Percentiles rank a stretch among this genome's conserved stretches.
Evolutionary conservation across 495 filamentous ascomycete species (phyloP).

Genomic region (Daldinia decipiens): DNA sequence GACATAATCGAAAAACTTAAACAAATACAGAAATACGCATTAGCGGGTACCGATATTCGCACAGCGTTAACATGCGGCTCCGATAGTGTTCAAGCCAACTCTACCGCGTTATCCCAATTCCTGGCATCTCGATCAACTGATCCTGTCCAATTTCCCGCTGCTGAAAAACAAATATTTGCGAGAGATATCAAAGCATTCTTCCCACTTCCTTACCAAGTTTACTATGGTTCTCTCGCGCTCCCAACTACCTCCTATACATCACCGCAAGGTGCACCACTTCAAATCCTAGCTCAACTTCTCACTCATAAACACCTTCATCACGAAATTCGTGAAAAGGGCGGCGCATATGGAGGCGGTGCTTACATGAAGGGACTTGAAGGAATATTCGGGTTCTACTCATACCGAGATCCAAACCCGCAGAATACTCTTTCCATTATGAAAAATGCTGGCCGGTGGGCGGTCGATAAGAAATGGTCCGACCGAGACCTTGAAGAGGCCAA

Average conservation of each 20-base stretch:
- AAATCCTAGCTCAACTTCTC: slow-evolving; percentile 90
- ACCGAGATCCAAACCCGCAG: slow-evolving; percentile 94
- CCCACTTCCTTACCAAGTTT: slow-evolving; percentile 95
- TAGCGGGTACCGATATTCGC: slow-evolving; percentile 70
- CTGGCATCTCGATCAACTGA: slow-evolving; percentile 66
- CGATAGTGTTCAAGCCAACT: slow-evolving; percentile 75
- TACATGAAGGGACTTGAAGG: slow-evolving; percentile 82
- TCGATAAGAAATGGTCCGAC: slow-evolving; percentile 83
- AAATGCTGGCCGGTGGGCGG: slow-evolving; percentile 83
- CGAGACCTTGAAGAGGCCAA: slow-evolving; percentile 96
- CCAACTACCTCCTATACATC: slow-evolving; percentile 89
- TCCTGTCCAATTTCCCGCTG: slow-evolving; percentile 50
- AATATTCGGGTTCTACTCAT: slow-evolving; percentile 92
- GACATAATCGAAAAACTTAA: slow-evolving; percentile 88
- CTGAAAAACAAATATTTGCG: slow-evolving; percentile 46
- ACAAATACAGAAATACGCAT: slow-evolving; percentile 80
- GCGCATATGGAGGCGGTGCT: slow-evolving; percentile 93
- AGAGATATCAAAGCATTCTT: slow-evolving; percentile 81
- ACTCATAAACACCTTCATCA: slow-evolving; percentile 97
- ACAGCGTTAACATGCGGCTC: slow-evolving; percentile 86
- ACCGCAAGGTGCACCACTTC: slow-evolving; percentile 76
- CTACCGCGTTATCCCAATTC: slow-evolving; percentile 76
- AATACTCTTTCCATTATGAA: slow-evolving; percentile 88
- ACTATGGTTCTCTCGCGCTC: slow-evolving; percentile 83
- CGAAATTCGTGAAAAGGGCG: slow-evolving; percentile 97